Base-by-base conservation (phyloP, 768 basidiomycete species). In the Leccinum truebloodii region DNA sequence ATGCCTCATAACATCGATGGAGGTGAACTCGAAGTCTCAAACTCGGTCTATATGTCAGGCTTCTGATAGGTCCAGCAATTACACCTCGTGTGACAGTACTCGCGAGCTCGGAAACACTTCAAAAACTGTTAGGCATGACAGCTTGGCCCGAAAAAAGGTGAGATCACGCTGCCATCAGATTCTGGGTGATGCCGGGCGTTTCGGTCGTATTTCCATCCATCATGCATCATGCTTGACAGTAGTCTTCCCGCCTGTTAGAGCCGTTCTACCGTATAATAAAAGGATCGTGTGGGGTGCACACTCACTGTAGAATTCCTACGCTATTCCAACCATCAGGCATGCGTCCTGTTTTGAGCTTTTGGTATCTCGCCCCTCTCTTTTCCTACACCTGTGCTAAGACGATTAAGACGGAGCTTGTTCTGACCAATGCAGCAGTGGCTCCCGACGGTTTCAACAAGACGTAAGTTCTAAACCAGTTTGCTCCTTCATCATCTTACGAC, bases 371-470 rank as follows among this genome's bases (percentile, higher is more conserved):
- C 14, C 46, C 51, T 41, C 52, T 69, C 32, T 35, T 56, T 44
- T 52, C 62, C 0, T 65, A 41, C n/a, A 54, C 39, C 44, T 28
- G 44, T 24, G 65, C 69, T 8, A 39, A 3, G 52, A 69, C 70
- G 20, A 49, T 35, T 32, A 50, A 59, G 10, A 62, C 63, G 16
- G 70, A 73, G 57, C 66, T 79, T 30, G 67, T 73, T 54, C 63
- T 80, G 30, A 73, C 67, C 32, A 83, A 83, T 64, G 71, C 70
- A n/a, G 54, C 61, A n/a, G 68, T 80, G 14, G 65, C 77, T 6
- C 81, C 81, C 7, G 81, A 82, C 51, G 81, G 81, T 3, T 79
- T 78, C 49, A 63, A 54, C 56, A 71, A 65, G 65, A 69, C 58
- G 73, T 74, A 34, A 62, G 72, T 55, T 30, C 14, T n/a, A 22